phyloP scores from a whole-genome alignment of 2,329 filamentous ascomycete species.

The Didymella exigua region DNA sequence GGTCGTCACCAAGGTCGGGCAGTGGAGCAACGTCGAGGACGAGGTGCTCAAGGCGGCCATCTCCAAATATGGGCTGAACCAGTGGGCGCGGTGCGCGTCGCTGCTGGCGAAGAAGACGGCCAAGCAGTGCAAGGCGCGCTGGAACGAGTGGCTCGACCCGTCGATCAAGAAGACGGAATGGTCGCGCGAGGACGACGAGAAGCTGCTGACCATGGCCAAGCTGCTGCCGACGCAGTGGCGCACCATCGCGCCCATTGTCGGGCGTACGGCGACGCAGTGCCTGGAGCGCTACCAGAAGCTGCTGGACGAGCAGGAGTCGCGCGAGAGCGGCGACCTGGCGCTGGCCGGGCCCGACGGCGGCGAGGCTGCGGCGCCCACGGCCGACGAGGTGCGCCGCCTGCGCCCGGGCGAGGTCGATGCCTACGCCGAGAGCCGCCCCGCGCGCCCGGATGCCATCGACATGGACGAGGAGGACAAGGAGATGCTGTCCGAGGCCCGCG shows the following conservation, averaged over 20 bases:
- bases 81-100: slow-evolving; percentile 98
- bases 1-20: slow-evolving; percentile 70
- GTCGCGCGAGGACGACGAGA: slow-evolving; percentile 98
- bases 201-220: slow-evolving; percentile 93
- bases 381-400: slow-evolving; percentile 87
- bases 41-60: slow-evolving; percentile 87
- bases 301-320: slow-evolving; percentile 91
- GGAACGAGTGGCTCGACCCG: slow-evolving; percentile 98
- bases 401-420: slow-evolving; percentile 93
- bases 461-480: slow-evolving; percentile 99
- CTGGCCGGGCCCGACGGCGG: slow-evolving; percentile 84
- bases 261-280: slow-evolving; percentile 94
- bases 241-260: slow-evolving; percentile 95
- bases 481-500: slow-evolving; percentile 97
- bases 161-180: slow-evolving; percentile 99
- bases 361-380: slow-evolving; percentile 84
- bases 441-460: slow-evolving; percentile 94
- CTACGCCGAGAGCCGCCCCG: slow-evolving; percentile 96
- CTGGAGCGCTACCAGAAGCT: slow-evolving; percentile 96
- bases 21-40: slow-evolving; percentile 78
- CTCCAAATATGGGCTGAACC: slow-evolving; percentile 56
- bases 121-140: slow-evolving; percentile 98
- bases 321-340: slow-evolving; percentile 79
- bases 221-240: slow-evolving; percentile 99
- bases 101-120: slow-evolving; percentile 95